Base-by-base conservation (phyloP, 305 asterid genomes). In the Rubia tinctorum region DNA sequence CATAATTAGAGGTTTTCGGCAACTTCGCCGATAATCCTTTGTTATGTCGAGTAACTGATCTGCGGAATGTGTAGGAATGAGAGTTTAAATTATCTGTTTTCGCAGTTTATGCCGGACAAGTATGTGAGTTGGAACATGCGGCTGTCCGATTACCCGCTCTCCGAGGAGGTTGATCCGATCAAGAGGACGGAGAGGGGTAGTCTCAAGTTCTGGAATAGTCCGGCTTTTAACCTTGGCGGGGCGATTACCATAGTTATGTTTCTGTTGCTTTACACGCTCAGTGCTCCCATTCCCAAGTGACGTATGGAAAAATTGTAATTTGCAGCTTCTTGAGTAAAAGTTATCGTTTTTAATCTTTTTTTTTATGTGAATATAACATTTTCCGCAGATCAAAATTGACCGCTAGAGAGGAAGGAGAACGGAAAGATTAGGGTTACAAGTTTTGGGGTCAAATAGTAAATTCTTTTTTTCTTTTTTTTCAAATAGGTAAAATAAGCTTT, bases 151-250 rank as follows among this genome's bases (percentile, higher is more conserved):
- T 94, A 82, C 76, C 98, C 99, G 4, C 77, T 85, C 1, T 90
- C 97, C 1, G 98, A 92, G 86, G 98, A 94, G 75, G 85, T 94
- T 53, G 99, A 94, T 78, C 99, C 99, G 70, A 92, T 94, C 74
- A 94, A 85, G 55, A 84, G 96, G 84, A 73, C 96, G n/a, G 98
- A 94, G 96, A 90, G 88, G 73, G 87, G 92, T 2, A 90, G 92
- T 78, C 98, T 94, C 66, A 86, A 56, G 87, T 74, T 88, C 44
- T 94, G 98, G 99, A 92, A 97, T 63, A 90, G 96, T 78, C 95
- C 96, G 0, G 71, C 79, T 61, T 94, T 92, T 87, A 87, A 93
- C 45, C 87, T 92, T 8, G 79, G 18, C 22, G 89, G 81, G 47
- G 97, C 99, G 5, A 85, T 92, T 77, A 56, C 92, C 70, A 88